Evolutionary conservation across 1,284 basidiomycete species (phyloP).

Genomic region (Meira nashicola): DNA sequence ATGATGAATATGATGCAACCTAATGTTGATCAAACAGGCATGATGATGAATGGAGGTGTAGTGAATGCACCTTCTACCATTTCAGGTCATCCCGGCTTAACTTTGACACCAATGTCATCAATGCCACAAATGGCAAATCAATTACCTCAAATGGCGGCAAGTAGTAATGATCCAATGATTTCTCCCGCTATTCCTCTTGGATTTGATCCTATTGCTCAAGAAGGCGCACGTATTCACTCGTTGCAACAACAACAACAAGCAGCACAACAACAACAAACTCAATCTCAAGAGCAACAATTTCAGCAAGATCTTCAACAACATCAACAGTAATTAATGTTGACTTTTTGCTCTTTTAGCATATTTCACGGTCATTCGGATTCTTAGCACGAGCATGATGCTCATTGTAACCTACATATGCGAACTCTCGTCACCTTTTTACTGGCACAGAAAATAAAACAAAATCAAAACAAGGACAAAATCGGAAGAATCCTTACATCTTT

Average conservation of each 20-base stretch:
- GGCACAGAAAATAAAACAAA: too few relatives aligned
- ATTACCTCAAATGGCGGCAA: slow-evolving; percentile 5
- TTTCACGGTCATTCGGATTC: too few relatives aligned
- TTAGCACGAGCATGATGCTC: too few relatives aligned
- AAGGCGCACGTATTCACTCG: slow-evolving; percentile 8
- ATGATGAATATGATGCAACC: neutral
- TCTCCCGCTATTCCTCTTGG: slow-evolving; percentile 11
- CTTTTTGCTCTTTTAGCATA: too few relatives aligned
- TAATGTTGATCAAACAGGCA: neutral
- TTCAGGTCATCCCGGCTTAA: slow-evolving; percentile 5
- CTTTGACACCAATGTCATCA: slow-evolving; percentile 12
- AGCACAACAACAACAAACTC: slow-evolving; percentile 1
- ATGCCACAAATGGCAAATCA: slow-evolving; percentile 11
- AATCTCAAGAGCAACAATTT: slow-evolving; percentile 1
- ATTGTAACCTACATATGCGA: too few relatives aligned
- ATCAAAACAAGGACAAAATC: too few relatives aligned
- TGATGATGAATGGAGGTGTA: neutral
- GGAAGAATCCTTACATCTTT: too few relatives aligned
- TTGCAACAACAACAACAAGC: slow-evolving; percentile 10
- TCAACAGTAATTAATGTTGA: too few relatives aligned
- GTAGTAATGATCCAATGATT: slow-evolving; percentile 12
- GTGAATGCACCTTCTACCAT: too few relatives aligned
- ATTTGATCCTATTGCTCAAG: slow-evolving; percentile 12
- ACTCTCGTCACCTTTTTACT: too few relatives aligned
- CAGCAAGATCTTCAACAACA: neutral